A percentile compares a stretch with the other conserved stretches of the same genome.
phyloP scores from a whole-genome alignment of 2,329 filamentous ascomycete genomes.

The Penicillium sp. region DNA sequence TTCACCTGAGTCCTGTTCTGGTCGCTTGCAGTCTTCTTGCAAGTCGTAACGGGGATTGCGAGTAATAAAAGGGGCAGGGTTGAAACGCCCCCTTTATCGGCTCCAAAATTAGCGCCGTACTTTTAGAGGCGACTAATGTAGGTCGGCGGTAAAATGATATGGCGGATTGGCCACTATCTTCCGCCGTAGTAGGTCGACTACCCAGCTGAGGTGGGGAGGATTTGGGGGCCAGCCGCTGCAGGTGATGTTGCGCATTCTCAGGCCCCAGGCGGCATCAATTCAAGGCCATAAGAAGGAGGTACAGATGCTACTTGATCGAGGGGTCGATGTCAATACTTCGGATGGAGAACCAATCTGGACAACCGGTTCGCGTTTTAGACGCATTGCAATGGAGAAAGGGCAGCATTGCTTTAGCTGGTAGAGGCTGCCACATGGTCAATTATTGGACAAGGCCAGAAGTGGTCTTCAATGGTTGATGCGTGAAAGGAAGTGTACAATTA shows the following conservation, averaged over 20 bases:
- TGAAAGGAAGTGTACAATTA: not conserved
- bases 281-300: not conserved
- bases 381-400: constrained; percentile 17
- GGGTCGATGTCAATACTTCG: not conserved
- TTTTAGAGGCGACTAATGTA: constrained; percentile 1
- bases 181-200: not conserved
- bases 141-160: too few relatives aligned
- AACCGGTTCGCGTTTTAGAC: constrained; percentile 13
- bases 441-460: constrained; percentile 10
- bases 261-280: not conserved
- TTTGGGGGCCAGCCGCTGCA: constrained; percentile 4
- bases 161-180: too few relatives aligned
- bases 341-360: constrained; percentile 17
- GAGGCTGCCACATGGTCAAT: constrained; percentile 16
- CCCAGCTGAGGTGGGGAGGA: constrained; percentile 3
- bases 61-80: not conserved
- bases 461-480: not conserved
- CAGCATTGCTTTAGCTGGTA: constrained; percentile 26
- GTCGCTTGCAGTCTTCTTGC: constrained; percentile 1
- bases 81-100: constrained; percentile 4
- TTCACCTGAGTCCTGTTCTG: not conserved
- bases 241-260: too few relatives aligned
- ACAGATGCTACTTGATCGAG: not conserved
- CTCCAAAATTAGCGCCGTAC: constrained; percentile 5
- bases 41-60: constrained; percentile 3